Evolutionary conservation across 306 rosid species (phyloP).

Genomic region (Styphnolobium japonicum): DNA sequence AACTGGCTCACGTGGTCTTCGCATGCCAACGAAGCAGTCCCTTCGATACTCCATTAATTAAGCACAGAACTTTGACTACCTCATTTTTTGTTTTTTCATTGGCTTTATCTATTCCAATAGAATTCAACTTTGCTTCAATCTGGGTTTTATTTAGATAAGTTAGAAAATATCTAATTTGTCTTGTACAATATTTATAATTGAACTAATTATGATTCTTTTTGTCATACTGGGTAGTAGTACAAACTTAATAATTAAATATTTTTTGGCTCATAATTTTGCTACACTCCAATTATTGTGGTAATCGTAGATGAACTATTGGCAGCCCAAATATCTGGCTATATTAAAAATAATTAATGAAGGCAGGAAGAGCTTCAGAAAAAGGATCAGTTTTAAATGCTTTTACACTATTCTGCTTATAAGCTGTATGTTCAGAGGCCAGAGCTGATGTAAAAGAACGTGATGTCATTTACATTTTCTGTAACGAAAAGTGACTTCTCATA

Average conservation of each 20-base stretch:
- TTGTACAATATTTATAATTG: constrained; percentile 6
- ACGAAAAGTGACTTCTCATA: constrained; percentile 37
- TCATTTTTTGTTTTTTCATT: background rate
- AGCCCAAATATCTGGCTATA: background rate
- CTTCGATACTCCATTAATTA: constrained; percentile 56
- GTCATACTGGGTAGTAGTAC: constrained; percentile 13
- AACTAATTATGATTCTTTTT: background rate
- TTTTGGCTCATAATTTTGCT: background rate
- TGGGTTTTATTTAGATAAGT: constrained; percentile 11
- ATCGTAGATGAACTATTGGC: background rate
- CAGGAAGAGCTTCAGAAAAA: background rate
- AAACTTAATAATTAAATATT: background rate
- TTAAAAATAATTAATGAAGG: background rate
- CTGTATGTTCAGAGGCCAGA: constrained; percentile 25
- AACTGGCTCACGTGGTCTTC: constrained; percentile 42
- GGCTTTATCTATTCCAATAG: background rate
- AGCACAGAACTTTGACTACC: constrained; percentile 48
- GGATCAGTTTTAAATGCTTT: constrained; percentile 23
- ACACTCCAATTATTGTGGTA: background rate
- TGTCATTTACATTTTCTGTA: constrained; percentile 37
- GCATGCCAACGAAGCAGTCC: constrained; percentile 37
- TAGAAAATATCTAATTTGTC: constrained; percentile 23
- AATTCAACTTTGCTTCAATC: background rate
- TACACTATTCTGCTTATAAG: constrained; percentile 23
- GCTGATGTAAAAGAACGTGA: constrained; percentile 26